Evolutionary conservation across 768 basidiomycete species (phyloP).

Genomic region (Terana coerulea): DNA sequence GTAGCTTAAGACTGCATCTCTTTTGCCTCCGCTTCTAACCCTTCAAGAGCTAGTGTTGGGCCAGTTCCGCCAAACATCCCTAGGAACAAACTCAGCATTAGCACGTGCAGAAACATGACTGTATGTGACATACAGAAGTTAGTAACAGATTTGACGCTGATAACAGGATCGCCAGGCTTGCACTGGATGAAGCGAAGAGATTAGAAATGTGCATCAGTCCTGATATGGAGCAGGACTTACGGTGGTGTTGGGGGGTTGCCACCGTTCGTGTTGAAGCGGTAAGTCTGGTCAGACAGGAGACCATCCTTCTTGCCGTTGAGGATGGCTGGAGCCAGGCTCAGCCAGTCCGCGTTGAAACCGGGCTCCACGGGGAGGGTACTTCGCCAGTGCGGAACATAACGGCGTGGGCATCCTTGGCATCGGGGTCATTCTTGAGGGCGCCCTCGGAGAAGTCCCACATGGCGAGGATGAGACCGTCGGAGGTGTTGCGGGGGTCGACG

Average conservation of each 20-base stretch:
- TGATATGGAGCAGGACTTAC: background rate
- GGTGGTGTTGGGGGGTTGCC: slow-evolving; percentile 1
- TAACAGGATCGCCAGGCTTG: slow-evolving; percentile 32
- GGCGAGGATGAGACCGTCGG: slow-evolving; percentile 39
- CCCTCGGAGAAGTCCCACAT: slow-evolving; percentile 60
- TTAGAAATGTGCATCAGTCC: too few relatives aligned
- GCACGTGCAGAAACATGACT: too few relatives aligned
- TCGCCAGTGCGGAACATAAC: background rate
- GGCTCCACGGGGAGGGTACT: background rate
- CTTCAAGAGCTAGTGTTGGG: too few relatives aligned
- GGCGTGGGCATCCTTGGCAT: background rate
- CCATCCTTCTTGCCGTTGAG: slow-evolving; percentile 2
- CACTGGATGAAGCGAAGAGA: slow-evolving; percentile 9
- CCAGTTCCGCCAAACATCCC: too few relatives aligned
- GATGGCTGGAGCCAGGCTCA: background rate
- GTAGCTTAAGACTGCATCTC: too few relatives aligned
- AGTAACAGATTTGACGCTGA: slow-evolving; percentile 47
- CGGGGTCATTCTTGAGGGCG: slow-evolving; percentile 28
- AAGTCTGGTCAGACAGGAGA: background rate
- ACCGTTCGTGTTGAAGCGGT: slow-evolving; percentile 3
- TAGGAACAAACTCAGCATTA: too few relatives aligned
- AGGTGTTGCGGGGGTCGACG: slow-evolving; percentile 38
- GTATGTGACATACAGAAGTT: slow-evolving; percentile 48
- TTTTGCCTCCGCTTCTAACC: too few relatives aligned
- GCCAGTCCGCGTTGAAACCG: background rate